Evolutionary conservation across 768 basidiomycete species (phyloP).

Genomic region (Suillus plorans): DNA sequence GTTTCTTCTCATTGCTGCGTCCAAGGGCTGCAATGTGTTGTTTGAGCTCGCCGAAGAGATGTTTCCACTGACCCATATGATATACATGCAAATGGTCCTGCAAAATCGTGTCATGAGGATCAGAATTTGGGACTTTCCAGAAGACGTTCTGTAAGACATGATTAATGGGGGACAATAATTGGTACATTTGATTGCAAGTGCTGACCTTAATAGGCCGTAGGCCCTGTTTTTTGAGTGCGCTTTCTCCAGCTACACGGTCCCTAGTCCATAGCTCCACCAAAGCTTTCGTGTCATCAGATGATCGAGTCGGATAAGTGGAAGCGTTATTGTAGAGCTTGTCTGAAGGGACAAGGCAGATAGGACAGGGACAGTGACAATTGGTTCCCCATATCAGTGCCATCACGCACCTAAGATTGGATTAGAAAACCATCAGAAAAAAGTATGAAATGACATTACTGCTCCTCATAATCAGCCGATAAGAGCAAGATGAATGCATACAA

Average conservation of each 20-base stretch:
- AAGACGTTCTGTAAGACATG: slow-evolving; percentile 33
- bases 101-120: slow-evolving; percentile 32
- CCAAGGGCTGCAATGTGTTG: slow-evolving; percentile 12
- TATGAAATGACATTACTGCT: slow-evolving; percentile 33
- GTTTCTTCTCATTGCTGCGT: not conserved
- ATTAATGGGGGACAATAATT: too few relatives aligned
- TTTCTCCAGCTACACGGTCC: slow-evolving; percentile 15
- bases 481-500: slow-evolving; percentile 38
- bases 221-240: slow-evolving; percentile 12
- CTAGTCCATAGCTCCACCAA: slow-evolving; percentile 17
- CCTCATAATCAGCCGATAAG: slow-evolving; percentile 42
- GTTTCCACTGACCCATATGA: slow-evolving; percentile 23
- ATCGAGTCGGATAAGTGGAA: slow-evolving; percentile 6
- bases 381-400: slow-evolving; percentile 36
- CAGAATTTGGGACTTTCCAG: slow-evolving; percentile 33
- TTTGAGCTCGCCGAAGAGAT: slow-evolving; percentile 24
- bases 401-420: slow-evolving; percentile 26
- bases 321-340: slow-evolving; percentile 23
- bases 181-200: too few relatives aligned
- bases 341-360: slow-evolving; percentile 34
- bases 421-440: too few relatives aligned
- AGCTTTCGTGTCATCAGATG: slow-evolving; percentile 13
- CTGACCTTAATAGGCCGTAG: slow-evolving; percentile 10
- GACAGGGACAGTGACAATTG: slow-evolving; percentile 31
- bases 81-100: slow-evolving; percentile 42